Evolutionary conservation across 2,329 filamentous ascomycete genomes (phyloP).

Genomic region (Fusarium incarnatum): DNA sequence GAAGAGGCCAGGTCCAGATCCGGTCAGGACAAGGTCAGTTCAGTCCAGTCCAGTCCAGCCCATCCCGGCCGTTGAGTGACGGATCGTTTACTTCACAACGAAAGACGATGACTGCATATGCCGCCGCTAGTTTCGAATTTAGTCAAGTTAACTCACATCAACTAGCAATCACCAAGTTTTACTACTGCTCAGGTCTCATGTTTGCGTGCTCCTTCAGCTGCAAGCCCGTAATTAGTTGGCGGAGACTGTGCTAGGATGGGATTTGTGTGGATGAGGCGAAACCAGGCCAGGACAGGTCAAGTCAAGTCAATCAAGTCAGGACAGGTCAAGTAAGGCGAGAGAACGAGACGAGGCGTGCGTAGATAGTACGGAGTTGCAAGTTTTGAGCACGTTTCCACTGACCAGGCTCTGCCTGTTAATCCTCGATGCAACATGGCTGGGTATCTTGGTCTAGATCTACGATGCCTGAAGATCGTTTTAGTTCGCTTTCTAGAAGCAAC

Average conservation of each 20-base stretch:
- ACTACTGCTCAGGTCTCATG: neutral
- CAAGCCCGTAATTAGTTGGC: constrained; percentile 6
- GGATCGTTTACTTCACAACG: constrained; percentile 26
- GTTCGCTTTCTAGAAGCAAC: constrained; percentile 18
- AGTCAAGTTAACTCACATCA: neutral
- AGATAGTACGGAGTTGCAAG: neutral
- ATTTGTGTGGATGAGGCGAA: constrained; percentile 6
- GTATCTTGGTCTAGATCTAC: constrained; percentile 15
- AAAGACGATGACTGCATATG: constrained; percentile 29
- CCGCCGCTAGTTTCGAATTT: constrained; percentile 21
- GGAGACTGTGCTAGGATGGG: neutral
- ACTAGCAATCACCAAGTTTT: constrained; percentile 6
- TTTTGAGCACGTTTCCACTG: constrained; percentile 8
- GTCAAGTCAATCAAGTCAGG: neutral
- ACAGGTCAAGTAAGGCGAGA: neutral
- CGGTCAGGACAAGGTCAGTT: neutral
- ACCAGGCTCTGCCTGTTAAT: neutral
- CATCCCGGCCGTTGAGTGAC: constrained; percentile 16
- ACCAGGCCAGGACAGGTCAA: neutral
- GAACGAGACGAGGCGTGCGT: neutral
- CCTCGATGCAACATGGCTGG: constrained; percentile 1
- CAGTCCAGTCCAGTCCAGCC: neutral
- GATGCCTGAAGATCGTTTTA: constrained; percentile 26
- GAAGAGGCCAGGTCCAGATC: neutral
- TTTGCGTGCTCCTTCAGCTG: neutral